phyloP scores from a whole-genome alignment of 2,329 filamentous ascomycete species.

The Beauveria medogensis region DNA sequence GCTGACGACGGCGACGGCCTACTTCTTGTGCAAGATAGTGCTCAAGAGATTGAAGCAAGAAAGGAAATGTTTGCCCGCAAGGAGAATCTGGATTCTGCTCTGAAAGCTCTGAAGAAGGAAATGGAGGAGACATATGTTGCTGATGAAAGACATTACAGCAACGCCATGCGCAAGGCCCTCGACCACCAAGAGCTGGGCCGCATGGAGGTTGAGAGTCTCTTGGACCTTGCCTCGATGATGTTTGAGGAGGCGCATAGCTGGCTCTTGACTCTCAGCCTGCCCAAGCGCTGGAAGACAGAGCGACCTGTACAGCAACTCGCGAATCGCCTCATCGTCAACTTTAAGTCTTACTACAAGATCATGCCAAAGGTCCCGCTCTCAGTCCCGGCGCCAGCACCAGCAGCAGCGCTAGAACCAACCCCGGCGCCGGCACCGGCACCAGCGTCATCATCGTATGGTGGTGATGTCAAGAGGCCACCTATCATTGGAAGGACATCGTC shows the following conservation, averaged over 20 bases:
- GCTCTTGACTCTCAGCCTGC: conserved; percentile 33
- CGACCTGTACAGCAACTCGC: conserved; percentile 27
- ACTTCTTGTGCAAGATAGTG: conserved; percentile 35
- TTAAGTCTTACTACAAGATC: conserved; percentile 17
- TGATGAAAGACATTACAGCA: conserved; percentile 31
- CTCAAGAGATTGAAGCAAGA: conserved; percentile 46
- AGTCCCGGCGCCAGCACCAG: conserved; percentile 29
- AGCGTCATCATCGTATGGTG: conserved; percentile 7
- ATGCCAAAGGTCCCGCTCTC: conserved; percentile 19
- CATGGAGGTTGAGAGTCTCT: conserved; percentile 32
- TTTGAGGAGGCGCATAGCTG: conserved; percentile 36
- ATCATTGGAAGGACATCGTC: conserved; percentile 25
- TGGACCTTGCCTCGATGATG: conserved; percentile 39
- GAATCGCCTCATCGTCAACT: conserved; percentile 26
- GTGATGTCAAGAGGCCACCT: conserved; percentile 22
- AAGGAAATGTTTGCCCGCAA: conserved; percentile 58
- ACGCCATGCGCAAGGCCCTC: conserved; percentile 35
- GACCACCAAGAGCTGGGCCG: conserved; percentile 32
- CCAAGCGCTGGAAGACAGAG: conserved; percentile 33
- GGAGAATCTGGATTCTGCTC: conserved; percentile 52
- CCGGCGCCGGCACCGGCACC: conserved; percentile 26
- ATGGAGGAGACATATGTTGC: conserved; percentile 34
- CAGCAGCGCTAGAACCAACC: conserved; percentile 21
- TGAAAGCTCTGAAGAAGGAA: conserved; percentile 34
- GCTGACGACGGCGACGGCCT: conserved; percentile 30